A percentile compares a stretch with the other conserved stretches of the same genome.
These are phyloP conservation scores for Talaromyces sp. DNA, from an alignment of 2,329 filamentous ascomycete genomes.

Conservation along the genomic window DNA sequence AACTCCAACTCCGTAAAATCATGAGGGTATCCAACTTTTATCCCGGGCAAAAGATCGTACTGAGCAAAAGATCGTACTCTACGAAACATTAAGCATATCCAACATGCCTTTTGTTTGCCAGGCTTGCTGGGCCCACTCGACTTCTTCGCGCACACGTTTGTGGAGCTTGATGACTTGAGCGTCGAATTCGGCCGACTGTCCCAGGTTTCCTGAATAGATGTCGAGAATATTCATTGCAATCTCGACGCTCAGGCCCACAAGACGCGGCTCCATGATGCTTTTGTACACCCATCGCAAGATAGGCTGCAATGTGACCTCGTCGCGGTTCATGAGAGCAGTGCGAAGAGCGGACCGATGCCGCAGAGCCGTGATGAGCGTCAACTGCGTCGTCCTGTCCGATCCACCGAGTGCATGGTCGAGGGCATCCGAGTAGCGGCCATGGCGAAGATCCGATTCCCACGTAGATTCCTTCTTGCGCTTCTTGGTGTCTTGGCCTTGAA, in stretches of 20 bases:
- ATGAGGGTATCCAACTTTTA: constrained; percentile 12
- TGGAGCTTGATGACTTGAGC: constrained; percentile 64
- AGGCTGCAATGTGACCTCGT: constrained; percentile 75
- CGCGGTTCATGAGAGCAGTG: constrained; percentile 71
- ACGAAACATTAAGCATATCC: constrained; percentile 55
- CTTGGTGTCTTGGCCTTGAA: constrained; percentile 61
- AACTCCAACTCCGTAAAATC: constrained; percentile 7
- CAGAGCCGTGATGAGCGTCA: constrained; percentile 77
- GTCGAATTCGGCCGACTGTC: constrained; percentile 67
- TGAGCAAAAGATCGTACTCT: background rate
- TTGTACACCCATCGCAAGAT: constrained; percentile 77
- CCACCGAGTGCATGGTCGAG: constrained; percentile 71
- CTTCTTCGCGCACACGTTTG: constrained; percentile 66
- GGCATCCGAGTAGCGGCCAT: constrained; percentile 69
- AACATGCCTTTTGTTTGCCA: constrained; percentile 83
- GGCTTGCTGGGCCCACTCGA: constrained; percentile 78
- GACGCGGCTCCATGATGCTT: constrained; percentile 75
- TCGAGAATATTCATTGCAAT: constrained; percentile 77
- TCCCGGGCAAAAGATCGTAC: background rate
- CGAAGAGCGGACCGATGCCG: constrained; percentile 82
- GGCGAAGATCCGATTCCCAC: constrained; percentile 80
- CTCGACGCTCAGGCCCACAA: constrained; percentile 76
- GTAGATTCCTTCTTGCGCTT: constrained; percentile 60
- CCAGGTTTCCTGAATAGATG: constrained; percentile 76
- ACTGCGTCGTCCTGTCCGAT: constrained; percentile 54